phyloP scores from a whole-genome alignment of 257 asterid genomes.

The Nemophila menziesii region DNA sequence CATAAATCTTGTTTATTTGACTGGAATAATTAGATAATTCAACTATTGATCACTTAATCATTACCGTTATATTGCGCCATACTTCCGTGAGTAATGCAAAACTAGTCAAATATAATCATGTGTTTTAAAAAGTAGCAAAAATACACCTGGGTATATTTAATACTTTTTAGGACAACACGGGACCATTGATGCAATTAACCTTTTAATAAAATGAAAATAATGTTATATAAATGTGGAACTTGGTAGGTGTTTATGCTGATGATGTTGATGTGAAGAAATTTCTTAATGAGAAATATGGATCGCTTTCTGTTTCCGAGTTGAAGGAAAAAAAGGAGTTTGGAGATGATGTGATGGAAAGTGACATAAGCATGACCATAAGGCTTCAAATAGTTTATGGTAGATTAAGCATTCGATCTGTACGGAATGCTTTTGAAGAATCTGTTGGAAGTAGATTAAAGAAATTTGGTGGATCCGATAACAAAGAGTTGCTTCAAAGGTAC shows the following conservation, averaged over 20 bases:
- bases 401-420: conserved; percentile 57
- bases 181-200: too few species aligned
- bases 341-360: conserved; percentile 58
- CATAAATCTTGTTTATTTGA: background rate
- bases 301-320: conserved; percentile 26
- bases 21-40: background rate
- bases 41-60: background rate
- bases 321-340: conserved; percentile 31
- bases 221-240: background rate
- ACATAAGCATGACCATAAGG: conserved; percentile 65
- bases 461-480: conserved; percentile 55
- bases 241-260: conserved; percentile 76
- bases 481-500: conserved; percentile 64
- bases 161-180: too few species aligned
- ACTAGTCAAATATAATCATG: too few species aligned
- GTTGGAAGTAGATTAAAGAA: conserved; percentile 59
- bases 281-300: conserved; percentile 49
- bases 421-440: conserved; percentile 76
- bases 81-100: too few species aligned
- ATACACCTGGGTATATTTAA: too few species aligned
- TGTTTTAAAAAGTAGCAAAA: too few species aligned
- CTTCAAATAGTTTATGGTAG: conserved; percentile 84
- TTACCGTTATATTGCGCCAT: too few species aligned
- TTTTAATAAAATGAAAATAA: too few species aligned
- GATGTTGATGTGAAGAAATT: conserved; percentile 40